These are phyloP conservation scores for Puccinia novopanici DNA, from an alignment of 1,284 basidiomycete species.

Conservation along the genomic window DNA sequence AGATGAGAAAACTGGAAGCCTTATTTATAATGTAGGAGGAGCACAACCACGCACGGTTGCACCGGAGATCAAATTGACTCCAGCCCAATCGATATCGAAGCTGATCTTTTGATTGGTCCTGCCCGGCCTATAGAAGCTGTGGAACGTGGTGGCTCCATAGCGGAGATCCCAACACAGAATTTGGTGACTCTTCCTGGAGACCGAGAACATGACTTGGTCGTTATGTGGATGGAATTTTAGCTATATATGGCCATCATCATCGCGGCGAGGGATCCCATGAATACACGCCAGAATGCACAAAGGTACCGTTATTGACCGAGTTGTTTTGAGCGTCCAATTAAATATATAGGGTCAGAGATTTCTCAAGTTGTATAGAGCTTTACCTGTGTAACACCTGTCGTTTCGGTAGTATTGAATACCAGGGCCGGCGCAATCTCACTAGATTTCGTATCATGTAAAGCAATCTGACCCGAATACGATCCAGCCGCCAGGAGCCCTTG, in stretches of 20 bases:
- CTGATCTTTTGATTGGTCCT: constrained; percentile 73
- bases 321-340: no score
- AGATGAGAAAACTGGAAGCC: background rate
- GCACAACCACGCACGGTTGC: constrained; percentile 66
- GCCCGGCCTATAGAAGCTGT: constrained; percentile 60
- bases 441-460: constrained; percentile 70
- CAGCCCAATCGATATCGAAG: constrained; percentile 72
- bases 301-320: no score
- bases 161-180: constrained; percentile 78
- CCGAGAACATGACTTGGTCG: constrained; percentile 74
- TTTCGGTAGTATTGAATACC: constrained; percentile 56
- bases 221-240: constrained; percentile 74
- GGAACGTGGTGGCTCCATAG: constrained; percentile 64
- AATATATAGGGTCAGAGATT: no score
- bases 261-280: background rate
- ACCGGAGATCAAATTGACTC: constrained; percentile 72
- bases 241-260: constrained; percentile 61
- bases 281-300: background rate
- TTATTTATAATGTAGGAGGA: background rate
- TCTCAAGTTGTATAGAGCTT: constrained; percentile 2
- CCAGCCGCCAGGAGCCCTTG: constrained; percentile 73
- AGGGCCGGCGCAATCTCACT: constrained; percentile 56
- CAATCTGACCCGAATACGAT: constrained; percentile 67
- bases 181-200: constrained; percentile 69
- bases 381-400: constrained; percentile 73